Evolutionary conservation across 2,329 filamentous ascomycete species (phyloP), one percentile per base, ranked within the genome.

Genomic region (Ceratocystis cubensis): DNA sequence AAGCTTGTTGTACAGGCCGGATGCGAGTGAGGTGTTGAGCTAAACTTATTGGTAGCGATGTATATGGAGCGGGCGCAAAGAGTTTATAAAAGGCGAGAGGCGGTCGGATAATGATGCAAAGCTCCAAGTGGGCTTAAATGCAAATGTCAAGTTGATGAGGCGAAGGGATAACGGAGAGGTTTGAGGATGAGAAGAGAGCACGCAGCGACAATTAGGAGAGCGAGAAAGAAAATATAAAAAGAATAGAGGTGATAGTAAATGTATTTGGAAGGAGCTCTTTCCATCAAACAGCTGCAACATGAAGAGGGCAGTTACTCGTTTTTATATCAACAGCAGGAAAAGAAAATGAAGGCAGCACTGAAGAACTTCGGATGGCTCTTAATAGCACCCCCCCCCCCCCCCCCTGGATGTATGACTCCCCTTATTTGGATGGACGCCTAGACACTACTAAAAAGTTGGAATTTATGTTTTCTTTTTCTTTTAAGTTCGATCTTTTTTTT

Each of bases 231-330:
- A 50, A 50, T 50, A 25, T 50, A 50, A 50, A 50, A 50, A 20
- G 13, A 22, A 20, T 50, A 20, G n/a, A 10, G 13, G 13, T 2
- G 17, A 50, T 50, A 22, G 48, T 8, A 13, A 8, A 13, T 50
- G 53, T 22, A 57, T 28, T 2, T n/a, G 28, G 22, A 57, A 57
- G 28, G 53, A 30, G 22, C 30, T 15, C 25, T 56, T 53, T 64
- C 41, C 46, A 17, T 30, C 22, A 25, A 57, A 17, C 15, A 57
- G 53, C 2, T 15, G 25, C 28, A n/a, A 30, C 22, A 57, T 22
- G 53, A 57, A 30, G 53, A 57, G 53, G 53, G 53, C 53, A 57
- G 30, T 28, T 57, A 57, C 53, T 57, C 28, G 53, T n/a, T 22
- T 62, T 50, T 48, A 25, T 48, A 28, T 62, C 56, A 62, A 48